Evolutionary conservation across 1,139 yeast genomes (phyloP).

Genomic region (Kurtzmaniella quercitrusa): DNA sequence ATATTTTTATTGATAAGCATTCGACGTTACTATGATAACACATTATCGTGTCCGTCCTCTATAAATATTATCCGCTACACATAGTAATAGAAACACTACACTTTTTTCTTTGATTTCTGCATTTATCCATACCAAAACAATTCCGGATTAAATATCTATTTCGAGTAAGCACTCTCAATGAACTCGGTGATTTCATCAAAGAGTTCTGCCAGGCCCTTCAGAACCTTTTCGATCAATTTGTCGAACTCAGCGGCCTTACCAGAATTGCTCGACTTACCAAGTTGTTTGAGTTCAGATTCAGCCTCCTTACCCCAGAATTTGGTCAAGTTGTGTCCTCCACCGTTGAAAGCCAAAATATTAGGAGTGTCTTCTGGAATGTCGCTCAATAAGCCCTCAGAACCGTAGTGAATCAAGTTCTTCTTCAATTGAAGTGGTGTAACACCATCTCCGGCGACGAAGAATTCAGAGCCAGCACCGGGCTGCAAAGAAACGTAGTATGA

Average conservation of each 20-base stretch:
- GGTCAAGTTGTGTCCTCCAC: slow-evolving; percentile 80
- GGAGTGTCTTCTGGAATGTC: slow-evolving; percentile 85
- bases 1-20: too few relatives aligned
- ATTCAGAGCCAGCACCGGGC: slow-evolving; percentile 78
- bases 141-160: background rate
- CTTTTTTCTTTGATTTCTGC: background rate
- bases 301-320: slow-evolving; percentile 53
- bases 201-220: slow-evolving; percentile 16
- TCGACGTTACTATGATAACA: too few relatives aligned
- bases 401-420: slow-evolving; percentile 78
- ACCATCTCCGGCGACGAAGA: slow-evolving; percentile 51
- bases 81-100: background rate
- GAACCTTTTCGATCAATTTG: slow-evolving; percentile 17
- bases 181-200: slow-evolving; percentile 16
- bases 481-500: slow-evolving; percentile 88
- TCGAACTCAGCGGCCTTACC: slow-evolving; percentile 17
- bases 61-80: background rate
- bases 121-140: slow-evolving; percentile 1
- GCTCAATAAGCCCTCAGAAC: slow-evolving; percentile 63
- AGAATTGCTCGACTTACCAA: slow-evolving; percentile 1
- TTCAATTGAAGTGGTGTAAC: slow-evolving; percentile 85
- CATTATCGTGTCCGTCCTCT: too few relatives aligned
- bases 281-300: too few relatives aligned
- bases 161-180: background rate
- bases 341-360: slow-evolving; percentile 85